A percentile compares a stretch with the other conserved stretches of the same genome.
phyloP scores from a whole-genome alignment of 306 rosid genomes.

The Abrus precatorius region DNA sequence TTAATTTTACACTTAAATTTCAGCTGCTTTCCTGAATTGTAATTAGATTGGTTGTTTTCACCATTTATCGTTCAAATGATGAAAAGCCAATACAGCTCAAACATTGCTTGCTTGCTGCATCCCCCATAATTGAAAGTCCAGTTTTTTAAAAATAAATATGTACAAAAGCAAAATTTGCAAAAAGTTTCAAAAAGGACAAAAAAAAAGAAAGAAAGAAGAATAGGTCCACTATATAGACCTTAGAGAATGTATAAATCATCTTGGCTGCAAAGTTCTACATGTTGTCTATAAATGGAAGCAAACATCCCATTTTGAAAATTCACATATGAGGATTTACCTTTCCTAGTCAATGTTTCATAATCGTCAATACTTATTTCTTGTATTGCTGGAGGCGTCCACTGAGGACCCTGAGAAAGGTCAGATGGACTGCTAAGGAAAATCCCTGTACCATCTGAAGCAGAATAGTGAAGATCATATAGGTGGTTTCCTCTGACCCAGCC shows the following conservation, averaged over 20 bases:
- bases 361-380: constrained; percentile 88
- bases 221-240: not conserved
- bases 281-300: not conserved
- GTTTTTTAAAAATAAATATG: not conserved
- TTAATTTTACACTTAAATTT: not conserved
- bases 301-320: not conserved
- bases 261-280: not conserved
- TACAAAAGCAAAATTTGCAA: constrained; percentile 11
- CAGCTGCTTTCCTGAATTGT: not conserved
- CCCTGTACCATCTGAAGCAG: constrained; percentile 85
- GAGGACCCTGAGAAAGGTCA: constrained; percentile 84
- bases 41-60: not conserved
- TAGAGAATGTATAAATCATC: constrained; percentile 5
- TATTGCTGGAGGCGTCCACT: constrained; percentile 66
- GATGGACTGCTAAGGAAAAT: constrained; percentile 70
- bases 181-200: not conserved
- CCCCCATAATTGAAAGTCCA: not conserved
- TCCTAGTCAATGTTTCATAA: constrained; percentile 63
- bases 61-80: constrained; percentile 10
- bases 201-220: not conserved
- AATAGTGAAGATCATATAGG: constrained; percentile 73
- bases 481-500: constrained; percentile 81
- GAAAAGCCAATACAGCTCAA: constrained; percentile 2
- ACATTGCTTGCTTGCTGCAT: not conserved
- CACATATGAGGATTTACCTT: constrained; percentile 61